Evolutionary conservation across 2,329 filamentous ascomycete species (phyloP), one percentile per base, ranked within the genome.

Genomic region (Endothia cerciana): DNA sequence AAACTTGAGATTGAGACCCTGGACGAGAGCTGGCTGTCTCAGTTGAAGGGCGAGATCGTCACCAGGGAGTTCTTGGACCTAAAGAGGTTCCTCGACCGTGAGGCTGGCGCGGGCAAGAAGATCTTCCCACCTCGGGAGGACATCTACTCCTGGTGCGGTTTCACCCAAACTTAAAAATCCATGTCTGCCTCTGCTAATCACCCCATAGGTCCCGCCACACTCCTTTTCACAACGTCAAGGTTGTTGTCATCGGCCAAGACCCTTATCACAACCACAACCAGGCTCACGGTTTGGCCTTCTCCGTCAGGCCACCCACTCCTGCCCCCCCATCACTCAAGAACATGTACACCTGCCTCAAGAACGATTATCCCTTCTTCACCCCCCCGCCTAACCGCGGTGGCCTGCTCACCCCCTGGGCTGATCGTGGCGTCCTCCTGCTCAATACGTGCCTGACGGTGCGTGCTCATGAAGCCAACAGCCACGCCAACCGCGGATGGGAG

Each of bases 201-300:
- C 45, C n/a, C 65, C 51, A n/a, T 66, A 97, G 94, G 94, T 97
- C 94, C 68, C 91, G 93, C 33, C 91, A 97, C 77, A 97, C 94
- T 0, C 94, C 95, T 8, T 89, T 99, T 72, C 82, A 90, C 80
- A 90, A 85, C 17, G 94, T 98, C 77, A 97, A 97, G 78, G 91
- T 91, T 65, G 94, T 99, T 68, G 93, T 99, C 74, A 79, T 98
- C 63, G 95, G 95, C 70, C 95, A 99, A 81, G 95, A 99, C 76
- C 95, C 95, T 2, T 99, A 99, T 78, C 95, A 99, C 82, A 97
- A 97, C 77, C 78, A 88, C 76, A 96, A 96, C 78, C 95, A 99
- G 83, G 95, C 95, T 60, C 95, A 98, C 77, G 95, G 95, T 53
- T 89, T 99, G 66, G 94, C 92, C 76, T 99, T 99, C 84, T 97